Percentiles rank a stretch among this genome's conserved stretches.
These are phyloP conservation scores for Phytophthora parvispora DNA, from an alignment of 352 stramenopile genomes.

Conservation along the genomic window DNA sequence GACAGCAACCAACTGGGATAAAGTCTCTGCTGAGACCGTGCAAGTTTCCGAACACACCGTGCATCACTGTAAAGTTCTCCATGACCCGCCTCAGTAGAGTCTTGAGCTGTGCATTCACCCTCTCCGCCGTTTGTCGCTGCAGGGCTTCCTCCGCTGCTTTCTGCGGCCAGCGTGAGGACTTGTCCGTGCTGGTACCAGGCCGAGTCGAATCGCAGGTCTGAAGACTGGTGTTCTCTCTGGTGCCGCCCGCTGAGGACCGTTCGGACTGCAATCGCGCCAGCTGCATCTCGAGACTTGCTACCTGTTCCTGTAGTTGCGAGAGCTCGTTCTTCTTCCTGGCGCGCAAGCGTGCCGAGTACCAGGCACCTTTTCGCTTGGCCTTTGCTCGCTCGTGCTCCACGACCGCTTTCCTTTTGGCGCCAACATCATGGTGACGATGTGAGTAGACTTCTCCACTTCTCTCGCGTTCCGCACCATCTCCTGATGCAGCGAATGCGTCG, in stretches of 20 bases:
- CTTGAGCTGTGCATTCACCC: background rate
- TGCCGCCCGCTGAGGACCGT: background rate
- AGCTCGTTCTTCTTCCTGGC: constrained; percentile 1
- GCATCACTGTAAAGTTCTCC: background rate
- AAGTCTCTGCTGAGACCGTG: background rate
- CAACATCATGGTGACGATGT: background rate
- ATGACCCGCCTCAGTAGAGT: background rate
- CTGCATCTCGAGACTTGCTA: background rate
- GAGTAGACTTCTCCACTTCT: background rate
- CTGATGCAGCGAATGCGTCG: background rate
- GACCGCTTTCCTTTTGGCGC: background rate
- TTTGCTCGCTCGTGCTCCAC: background rate
- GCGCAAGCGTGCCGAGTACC: background rate
- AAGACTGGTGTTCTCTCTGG: background rate
- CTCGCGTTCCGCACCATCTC: background rate
- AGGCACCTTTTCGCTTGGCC: background rate
- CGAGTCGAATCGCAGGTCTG: background rate
- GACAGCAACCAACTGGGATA: background rate
- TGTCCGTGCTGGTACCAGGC: background rate
- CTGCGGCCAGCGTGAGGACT: background rate
- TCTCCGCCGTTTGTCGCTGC: background rate
- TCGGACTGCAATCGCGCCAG: background rate
- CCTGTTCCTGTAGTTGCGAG: background rate
- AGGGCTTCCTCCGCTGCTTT: background rate
- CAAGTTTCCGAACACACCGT: background rate